These are phyloP conservation scores for Clavulina sp. DNA, from an alignment of 768 basidiomycete species.

Conservation along the genomic window DNA sequence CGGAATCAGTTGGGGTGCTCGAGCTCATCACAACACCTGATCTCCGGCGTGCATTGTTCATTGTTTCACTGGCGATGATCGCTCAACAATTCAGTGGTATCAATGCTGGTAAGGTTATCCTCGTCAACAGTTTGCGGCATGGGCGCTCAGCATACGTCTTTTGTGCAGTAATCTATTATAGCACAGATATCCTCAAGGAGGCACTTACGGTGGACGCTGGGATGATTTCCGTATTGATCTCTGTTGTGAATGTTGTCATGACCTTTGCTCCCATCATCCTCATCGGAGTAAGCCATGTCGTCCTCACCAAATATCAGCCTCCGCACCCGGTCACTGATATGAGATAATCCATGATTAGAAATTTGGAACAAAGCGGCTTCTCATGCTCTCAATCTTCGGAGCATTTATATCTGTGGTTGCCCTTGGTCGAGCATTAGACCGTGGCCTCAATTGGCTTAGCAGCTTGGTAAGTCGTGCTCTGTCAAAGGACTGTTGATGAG, in stretches of 20 bases:
- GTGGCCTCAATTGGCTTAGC: slow-evolving; percentile 2
- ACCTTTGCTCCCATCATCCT: slow-evolving; percentile 24
- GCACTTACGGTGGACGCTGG: slow-evolving; percentile 8
- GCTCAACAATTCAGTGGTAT: slow-evolving; percentile 7
- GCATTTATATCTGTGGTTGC: slow-evolving; percentile 11
- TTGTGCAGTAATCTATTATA: slow-evolving; percentile 9
- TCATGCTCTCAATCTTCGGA: slow-evolving; percentile 13
- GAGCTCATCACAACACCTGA: neutral
- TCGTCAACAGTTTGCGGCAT: neutral
- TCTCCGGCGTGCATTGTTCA: neutral
- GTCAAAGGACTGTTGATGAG: too few species aligned
- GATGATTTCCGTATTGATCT: slow-evolving; percentile 11
- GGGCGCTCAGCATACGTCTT: neutral
- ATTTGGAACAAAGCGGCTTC: slow-evolving; percentile 14
- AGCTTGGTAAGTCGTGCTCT: too few species aligned
- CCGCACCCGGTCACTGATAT: slow-evolving; percentile 17
- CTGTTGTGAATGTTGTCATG: slow-evolving; percentile 23
- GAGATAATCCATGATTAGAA: slow-evolving; percentile 8
- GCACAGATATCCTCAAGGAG: slow-evolving; percentile 8
- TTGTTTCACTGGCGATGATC: slow-evolving; percentile 6
- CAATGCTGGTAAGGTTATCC: slow-evolving; percentile 17
- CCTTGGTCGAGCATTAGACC: slow-evolving; percentile 11
- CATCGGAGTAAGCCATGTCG: slow-evolving; percentile 21
- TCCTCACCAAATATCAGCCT: slow-evolving; percentile 18
- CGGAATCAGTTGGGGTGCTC: neutral